Base-by-base conservation (phyloP, 2,329 filamentous ascomycete species). In the Trichothecium sympodiale region DNA sequence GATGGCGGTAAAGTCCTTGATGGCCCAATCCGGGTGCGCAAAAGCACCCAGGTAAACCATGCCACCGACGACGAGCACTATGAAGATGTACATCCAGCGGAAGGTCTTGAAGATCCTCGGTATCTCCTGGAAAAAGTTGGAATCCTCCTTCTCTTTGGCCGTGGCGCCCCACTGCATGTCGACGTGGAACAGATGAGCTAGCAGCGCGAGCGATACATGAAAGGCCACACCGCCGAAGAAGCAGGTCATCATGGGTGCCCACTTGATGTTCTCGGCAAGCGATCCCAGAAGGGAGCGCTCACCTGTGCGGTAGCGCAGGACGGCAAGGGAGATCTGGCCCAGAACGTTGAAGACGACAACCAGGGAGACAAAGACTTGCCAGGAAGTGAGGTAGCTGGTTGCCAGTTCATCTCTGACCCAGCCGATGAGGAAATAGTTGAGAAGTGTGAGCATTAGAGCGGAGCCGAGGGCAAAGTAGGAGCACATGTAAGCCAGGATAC, bases 381-480 rank as follows among this genome's bases (percentile, higher is more conserved):
- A 83, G 1, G 71, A 77, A 44, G 78, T 74, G 53, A 80, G 63
- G 54, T 83, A 83, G 59, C 74, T 79, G 42, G 77, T 70, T 49
- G 80, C 76, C 30, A 80, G 62, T 35, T 74, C 62, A 25, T 77
- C 78, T 47, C 79, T 77, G 59, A 71, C 81, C 74, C 77, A 83
- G 27, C 81, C 81, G 35, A 83, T 65, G 28, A 82, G 56, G 54
- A 84, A 74, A 56, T 85, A 86, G 56, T 85, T 86, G 39, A 72
- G 56, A 2, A 78, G 49, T 0, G 79, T 81, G 33, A 84, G 62
- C n/a, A 77, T 58, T 62, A 80, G 76, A 3, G 77, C 73, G 1
- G 73, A 71, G 4, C 71, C 80, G 39, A 86, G 74, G 16, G 80
- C 80, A 47, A 81, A 83, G 59, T 83, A 82, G 5, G 79, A 81